Evolutionary conservation across 2,329 filamentous ascomycete species (phyloP).

Genomic region (Hypoxylon sp.): DNA sequence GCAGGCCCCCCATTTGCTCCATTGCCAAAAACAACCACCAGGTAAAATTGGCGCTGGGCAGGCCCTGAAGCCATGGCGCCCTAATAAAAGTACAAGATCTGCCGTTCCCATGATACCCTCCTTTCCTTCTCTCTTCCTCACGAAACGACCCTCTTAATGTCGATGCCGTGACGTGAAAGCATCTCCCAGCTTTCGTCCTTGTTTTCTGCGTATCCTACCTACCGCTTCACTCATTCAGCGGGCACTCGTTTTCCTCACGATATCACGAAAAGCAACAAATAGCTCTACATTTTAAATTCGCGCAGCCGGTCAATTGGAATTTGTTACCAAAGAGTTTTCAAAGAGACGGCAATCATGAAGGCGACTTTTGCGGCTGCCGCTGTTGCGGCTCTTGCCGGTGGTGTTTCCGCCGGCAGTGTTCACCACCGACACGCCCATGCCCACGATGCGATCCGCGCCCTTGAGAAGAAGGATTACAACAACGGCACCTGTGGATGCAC

Average conservation of each 20-base stretch:
- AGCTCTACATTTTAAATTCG: slow-evolving; percentile 48
- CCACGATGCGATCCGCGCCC: slow-evolving; percentile 67
- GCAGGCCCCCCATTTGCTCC: slow-evolving; percentile 31
- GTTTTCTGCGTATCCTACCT: slow-evolving; percentile 63
- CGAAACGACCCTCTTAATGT: slow-evolving; percentile 64
- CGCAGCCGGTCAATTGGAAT: slow-evolving; percentile 54
- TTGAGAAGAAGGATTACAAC: slow-evolving; percentile 65
- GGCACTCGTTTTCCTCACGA: slow-evolving; percentile 75
- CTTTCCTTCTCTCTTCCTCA: slow-evolving; percentile 58
- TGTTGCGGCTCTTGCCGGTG: slow-evolving; percentile 71
- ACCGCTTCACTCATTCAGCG: slow-evolving; percentile 93
- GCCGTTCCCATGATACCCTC: slow-evolving; percentile 55
- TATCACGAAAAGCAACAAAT: slow-evolving; percentile 52
- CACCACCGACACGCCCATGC: slow-evolving; percentile 75
- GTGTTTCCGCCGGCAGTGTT: slow-evolving; percentile 68
- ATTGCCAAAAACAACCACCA: slow-evolving; percentile 46
- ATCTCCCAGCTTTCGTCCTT: slow-evolving; percentile 66
- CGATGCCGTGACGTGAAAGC: slow-evolving; percentile 66
- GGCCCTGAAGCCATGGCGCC: slow-evolving; percentile 50
- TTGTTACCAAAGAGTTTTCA: slow-evolving; percentile 46
- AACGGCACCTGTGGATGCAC: slow-evolving; percentile 75
- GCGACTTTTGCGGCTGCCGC: slow-evolving; percentile 76
- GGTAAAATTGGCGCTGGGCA: slow-evolving; percentile 49
- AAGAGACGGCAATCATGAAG: slow-evolving; percentile 76
- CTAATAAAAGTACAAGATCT: slow-evolving; percentile 62